phyloP scores from a whole-genome alignment of 768 basidiomycete genomes.

The Tricholoma matsutake region DNA sequence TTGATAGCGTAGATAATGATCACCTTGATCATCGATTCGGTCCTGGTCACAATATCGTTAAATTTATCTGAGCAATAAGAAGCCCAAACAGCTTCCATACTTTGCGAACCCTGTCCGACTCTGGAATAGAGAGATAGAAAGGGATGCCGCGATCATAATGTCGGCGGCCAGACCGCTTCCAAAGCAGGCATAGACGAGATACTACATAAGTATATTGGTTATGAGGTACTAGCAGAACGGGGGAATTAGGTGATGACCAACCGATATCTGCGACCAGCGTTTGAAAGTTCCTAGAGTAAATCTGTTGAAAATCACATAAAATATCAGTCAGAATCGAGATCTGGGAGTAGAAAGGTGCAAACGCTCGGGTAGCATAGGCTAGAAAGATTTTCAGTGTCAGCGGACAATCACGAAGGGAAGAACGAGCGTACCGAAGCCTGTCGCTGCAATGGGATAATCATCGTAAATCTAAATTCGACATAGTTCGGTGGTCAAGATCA shows the following conservation, averaged over 20 bases:
- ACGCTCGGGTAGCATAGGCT: constrained; percentile 30
- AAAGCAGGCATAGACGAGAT: constrained; percentile 28
- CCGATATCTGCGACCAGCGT: constrained; percentile 24
- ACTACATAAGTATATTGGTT: constrained; percentile 14
- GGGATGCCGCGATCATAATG: constrained; percentile 32
- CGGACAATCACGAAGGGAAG: background rate
- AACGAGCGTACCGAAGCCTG: constrained; percentile 13
- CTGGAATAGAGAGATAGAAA: constrained; percentile 30
- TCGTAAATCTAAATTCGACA: background rate
- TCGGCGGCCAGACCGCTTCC: constrained; percentile 38
- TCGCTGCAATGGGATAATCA: constrained; percentile 2
- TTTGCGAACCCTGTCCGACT: constrained; percentile 25
- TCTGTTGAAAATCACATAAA: constrained; percentile 5
- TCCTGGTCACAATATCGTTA: constrained; percentile 24
- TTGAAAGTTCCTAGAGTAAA: constrained; percentile 22
- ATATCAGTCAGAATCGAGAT: background rate
- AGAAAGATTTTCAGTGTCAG: background rate
- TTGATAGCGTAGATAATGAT: constrained; percentile 48
- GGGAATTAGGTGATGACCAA: constrained; percentile 4
- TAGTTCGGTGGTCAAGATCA: background rate
- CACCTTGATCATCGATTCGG: constrained; percentile 40
- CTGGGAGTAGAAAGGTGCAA: constrained; percentile 6
- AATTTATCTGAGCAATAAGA: background rate
- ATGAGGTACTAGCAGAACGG: background rate
- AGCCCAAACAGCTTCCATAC: constrained; percentile 14